Percentiles rank a stretch among this genome's conserved stretches.
phyloP scores from a whole-genome alignment of 176 grass and related monocot genomes.

The Stipa capillata region DNA sequence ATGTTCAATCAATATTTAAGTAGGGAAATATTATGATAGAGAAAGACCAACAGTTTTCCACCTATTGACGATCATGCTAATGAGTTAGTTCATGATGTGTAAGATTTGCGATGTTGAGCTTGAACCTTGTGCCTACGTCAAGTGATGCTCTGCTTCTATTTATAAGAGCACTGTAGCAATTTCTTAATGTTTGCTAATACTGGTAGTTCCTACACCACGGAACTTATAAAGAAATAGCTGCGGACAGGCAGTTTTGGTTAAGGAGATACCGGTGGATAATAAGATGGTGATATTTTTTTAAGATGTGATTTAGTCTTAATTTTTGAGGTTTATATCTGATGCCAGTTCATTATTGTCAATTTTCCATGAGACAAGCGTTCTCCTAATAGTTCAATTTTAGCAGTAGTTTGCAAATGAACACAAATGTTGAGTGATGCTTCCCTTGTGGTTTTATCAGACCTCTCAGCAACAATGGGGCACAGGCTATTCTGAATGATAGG shows the following conservation, averaged over 20 bases:
- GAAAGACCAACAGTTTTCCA: background rate
- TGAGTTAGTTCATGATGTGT: background rate
- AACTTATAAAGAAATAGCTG: background rate
- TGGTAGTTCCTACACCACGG: background rate
- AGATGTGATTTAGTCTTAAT: background rate
- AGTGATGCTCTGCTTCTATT: background rate
- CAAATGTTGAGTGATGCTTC: background rate
- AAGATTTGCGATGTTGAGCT: constrained; percentile 9
- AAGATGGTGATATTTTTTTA: background rate
- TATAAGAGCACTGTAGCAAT: background rate
- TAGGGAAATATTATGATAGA: background rate
- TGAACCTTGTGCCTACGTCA: background rate
- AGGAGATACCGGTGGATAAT: background rate
- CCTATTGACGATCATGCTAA: background rate
- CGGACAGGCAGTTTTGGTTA: background rate
- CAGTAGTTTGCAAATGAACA: background rate
- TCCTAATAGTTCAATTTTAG: background rate
- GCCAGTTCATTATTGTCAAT: background rate
- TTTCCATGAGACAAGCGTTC: background rate
- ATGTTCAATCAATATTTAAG: no score
- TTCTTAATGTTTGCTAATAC: background rate
- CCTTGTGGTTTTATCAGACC: background rate
- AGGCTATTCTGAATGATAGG: background rate
- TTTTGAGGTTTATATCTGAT: background rate
- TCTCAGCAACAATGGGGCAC: background rate